Evolutionary conservation across 2,329 filamentous ascomycete species (phyloP), one percentile per base, ranked within the genome.

Genomic region (Cercospora citrullina): DNA sequence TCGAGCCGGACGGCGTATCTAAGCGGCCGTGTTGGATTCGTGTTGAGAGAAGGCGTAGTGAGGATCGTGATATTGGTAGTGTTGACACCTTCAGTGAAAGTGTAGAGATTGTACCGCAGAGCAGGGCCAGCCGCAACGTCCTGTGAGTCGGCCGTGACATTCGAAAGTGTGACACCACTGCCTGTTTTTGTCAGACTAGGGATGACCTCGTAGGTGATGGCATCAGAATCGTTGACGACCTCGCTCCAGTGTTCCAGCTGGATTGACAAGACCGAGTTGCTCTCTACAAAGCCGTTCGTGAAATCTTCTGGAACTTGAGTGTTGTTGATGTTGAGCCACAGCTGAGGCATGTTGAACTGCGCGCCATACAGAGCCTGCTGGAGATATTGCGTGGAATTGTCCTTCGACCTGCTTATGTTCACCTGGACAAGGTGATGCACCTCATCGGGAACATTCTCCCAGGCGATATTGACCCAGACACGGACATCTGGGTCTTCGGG

Each of bases 241-340:
- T 67, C 65, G 10, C 73, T 72, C 67, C 71, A 76, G 69, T 80
- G 77, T 65, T 76, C 78, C 14, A 76, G 70, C 70, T 81, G 78
- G 36, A 82, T 79, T 2, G 77, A 77, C 64, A 82, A 68, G 53
- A 75, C 75, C 10, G 73, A 74, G 72, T 90, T 87, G 0, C 85
- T 85, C 77, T 91, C 89, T 57, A 90, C 82, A 69, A 89, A 90
- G 3, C 89, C 89, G 31, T 78, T 67, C 7, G 78, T 81, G 77
- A 89, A 90, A 64, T 74, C 1, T 76, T 74, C 5, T 83, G 82
- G 57, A 84, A 81, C 8, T 7, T 12, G 55, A 10, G 55, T 59
- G 14, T 59, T 59, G 68, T 83, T 81, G 28, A 90, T 80, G 0
- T 87, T 87, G 0, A 90, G 80, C 60, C 86, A 81, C 1, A 90